Conservation (phyloP, 2,329 filamentous ascomycete species). For the Cladosporium phlei region DNA sequence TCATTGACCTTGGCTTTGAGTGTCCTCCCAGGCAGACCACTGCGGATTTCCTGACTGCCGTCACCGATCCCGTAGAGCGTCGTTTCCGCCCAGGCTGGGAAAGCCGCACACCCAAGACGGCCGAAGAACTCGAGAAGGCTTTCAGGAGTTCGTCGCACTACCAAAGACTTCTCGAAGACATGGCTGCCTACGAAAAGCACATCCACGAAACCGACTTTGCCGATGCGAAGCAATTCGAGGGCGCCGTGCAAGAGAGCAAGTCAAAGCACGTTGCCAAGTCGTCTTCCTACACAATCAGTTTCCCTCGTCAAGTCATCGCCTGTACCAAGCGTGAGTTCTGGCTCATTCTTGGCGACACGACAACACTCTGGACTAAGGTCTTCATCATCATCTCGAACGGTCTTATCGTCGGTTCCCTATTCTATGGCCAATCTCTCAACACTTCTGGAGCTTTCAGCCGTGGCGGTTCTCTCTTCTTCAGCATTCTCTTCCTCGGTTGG, state of each 20-base stretch:
- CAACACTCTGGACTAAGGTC: conserved; percentile 70
- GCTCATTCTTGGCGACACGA: conserved; percentile 70
- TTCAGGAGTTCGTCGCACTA: conserved; percentile 63
- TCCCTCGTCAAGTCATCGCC: conserved; percentile 65
- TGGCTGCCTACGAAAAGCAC: conserved; percentile 56
- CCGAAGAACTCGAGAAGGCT: conserved; percentile 62
- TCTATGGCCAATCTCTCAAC: conserved; percentile 61
- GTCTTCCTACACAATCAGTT: conserved; percentile 72
- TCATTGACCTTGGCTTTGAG: conserved; percentile 60
- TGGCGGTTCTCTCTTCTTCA: conserved; percentile 62
- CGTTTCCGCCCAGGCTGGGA: conserved; percentile 63
- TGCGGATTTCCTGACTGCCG: conserved; percentile 70
- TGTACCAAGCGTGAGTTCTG: conserved; percentile 70
- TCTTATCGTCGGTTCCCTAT: conserved; percentile 73
- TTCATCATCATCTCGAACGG: conserved; percentile 71
- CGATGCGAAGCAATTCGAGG: conserved; percentile 62
- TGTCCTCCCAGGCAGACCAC: conserved; percentile 62
- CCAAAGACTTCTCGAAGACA: conserved; percentile 55
- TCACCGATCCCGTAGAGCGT: conserved; percentile 69
- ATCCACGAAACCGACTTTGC: conserved; percentile 54
- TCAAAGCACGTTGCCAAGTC: conserved; percentile 63
- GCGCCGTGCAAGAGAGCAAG: conserved; percentile 59
- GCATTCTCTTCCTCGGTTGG: conserved; percentile 62
- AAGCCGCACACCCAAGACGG: conserved; percentile 61
- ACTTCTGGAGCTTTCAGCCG: conserved; percentile 60